Percentiles rank a stretch among this genome's conserved stretches.
Conservation (phyloP, 139 green algal species). For the Chlamydomonas applanata region DNA sequence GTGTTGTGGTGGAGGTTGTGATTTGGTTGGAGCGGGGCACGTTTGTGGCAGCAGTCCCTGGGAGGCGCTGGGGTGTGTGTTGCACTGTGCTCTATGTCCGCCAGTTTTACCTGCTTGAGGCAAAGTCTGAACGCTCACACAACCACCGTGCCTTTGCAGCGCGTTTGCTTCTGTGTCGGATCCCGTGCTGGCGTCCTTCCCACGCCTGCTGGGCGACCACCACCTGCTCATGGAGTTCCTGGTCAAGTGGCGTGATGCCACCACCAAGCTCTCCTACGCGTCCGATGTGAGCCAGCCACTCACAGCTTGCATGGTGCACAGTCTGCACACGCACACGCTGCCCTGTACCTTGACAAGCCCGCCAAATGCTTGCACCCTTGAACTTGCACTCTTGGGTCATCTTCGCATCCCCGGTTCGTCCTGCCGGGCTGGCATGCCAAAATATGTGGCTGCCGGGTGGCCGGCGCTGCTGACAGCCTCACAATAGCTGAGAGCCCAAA, state of each 20-base stretch:
- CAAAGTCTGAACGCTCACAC: background rate
- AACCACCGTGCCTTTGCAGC: too few relatives aligned
- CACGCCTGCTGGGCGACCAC: constrained; percentile 33
- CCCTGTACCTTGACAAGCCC: too few relatives aligned
- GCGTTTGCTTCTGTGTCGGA: constrained; percentile 24
- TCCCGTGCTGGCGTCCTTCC: constrained; percentile 40
- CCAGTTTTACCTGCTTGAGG: background rate
- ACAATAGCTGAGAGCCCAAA: background rate
- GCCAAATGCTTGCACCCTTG: too few relatives aligned
- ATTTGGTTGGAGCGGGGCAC: too few relatives aligned
- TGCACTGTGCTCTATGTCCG: background rate
- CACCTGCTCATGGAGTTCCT: constrained; percentile 46
- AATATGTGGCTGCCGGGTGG: too few relatives aligned
- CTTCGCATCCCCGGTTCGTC: too few relatives aligned
- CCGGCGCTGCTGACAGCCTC: too few relatives aligned
- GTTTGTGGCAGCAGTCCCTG: background rate
- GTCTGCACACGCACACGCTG: too few relatives aligned
- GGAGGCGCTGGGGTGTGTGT: background rate
- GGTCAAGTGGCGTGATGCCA: constrained; percentile 37
- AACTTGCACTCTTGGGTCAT: too few relatives aligned
- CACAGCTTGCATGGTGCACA: too few relatives aligned
- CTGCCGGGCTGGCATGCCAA: too few relatives aligned
- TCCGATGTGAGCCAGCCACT: background rate
- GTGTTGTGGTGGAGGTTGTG: too few relatives aligned
- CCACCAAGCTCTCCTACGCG: constrained; percentile 26